Evolutionary conservation across 2,329 filamentous ascomycete species (phyloP).

Genomic region (Alternaria conjuncta): DNA sequence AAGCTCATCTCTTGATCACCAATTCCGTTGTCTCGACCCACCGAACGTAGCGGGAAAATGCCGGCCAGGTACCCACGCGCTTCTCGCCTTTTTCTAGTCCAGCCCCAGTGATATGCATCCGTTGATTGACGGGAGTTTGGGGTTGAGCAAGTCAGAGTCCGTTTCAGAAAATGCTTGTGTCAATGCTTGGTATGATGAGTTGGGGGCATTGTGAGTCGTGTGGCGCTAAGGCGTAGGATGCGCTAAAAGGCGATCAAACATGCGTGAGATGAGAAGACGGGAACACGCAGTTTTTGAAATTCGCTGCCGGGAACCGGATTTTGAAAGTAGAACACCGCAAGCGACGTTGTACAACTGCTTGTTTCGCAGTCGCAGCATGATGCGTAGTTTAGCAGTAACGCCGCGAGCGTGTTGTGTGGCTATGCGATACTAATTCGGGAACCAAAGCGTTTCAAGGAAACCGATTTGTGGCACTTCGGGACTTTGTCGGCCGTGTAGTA

Average conservation of each 20-base stretch:
- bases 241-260: constrained; percentile 43
- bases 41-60: background rate
- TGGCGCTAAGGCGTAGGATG: constrained; percentile 22
- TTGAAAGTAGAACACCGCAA: background rate
- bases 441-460: background rate
- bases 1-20: constrained; percentile 22
- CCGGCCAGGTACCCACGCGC: background rate
- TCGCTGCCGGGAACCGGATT: background rate
- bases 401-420: background rate
- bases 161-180: constrained; percentile 15
- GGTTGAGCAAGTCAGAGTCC: constrained; percentile 16
- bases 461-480: constrained; percentile 1
- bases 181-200: constrained; percentile 21
- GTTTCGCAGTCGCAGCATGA: background rate
- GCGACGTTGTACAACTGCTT: background rate
- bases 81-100: constrained; percentile 13
- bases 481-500: constrained; percentile 1
- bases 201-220: constrained; percentile 8
- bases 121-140: constrained; percentile 1
- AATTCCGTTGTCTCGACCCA: background rate
- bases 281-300: constrained; percentile 9
- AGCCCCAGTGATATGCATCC: constrained; percentile 5
- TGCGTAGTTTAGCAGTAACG: background rate
- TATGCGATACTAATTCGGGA: background rate
- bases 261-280: constrained; percentile 37